Base-by-base conservation (phyloP, 2,329 filamentous ascomycete genomes). In the Simplicillium sp. region DNA sequence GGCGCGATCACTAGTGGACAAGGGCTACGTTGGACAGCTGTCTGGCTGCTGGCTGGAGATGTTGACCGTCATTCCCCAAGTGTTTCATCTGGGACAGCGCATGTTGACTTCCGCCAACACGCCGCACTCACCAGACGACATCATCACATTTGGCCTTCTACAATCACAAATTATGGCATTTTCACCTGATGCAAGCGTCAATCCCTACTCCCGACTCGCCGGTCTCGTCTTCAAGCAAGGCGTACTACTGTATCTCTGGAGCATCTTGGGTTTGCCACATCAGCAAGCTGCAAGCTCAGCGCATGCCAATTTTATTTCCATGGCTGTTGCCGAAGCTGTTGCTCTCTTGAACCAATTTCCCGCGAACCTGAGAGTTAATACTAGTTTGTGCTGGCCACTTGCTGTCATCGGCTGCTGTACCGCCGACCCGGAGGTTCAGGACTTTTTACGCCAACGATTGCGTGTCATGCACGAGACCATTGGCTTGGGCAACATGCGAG, bases 221-320 rank as follows among this genome's bases (percentile, higher is more conserved):
- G 66, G 65, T 0, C 45, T 59, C 3, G 59, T 70, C 5, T 70
- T 66, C 44, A 67, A 68, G 43, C 63, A 69, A 39, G 65, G 65
- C 0, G 58, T 66, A 25, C 48, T 68, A 0, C 49, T 70, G 1
- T 70, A 70, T 34, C 57, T 70, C 2, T 60, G 56, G 55, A 60
- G 33, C 8, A 56, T 61, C 12, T 46, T 61, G 11, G 58, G 54
- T 11, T 52, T 52, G 13, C 51, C 56, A n/a, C 48, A 53, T 3
- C 48, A 52, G 16, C 37, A 48, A 5, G 35, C 34, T 2, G 44
- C 46, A 14, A 45, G 42, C 14, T 47, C 43, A 9, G 46, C 53
- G 3, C 55, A 56, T 25, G 41, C 41, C n/a, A 46, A 47, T 3
- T 29, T 59, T 6, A 52, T 59, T 41, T 47, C 53, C 9, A 47